Evolutionary conservation across 495 filamentous ascomycete genomes (phyloP), one percentile per base, ranked within the genome.

Genomic region (Pyrenula massariospora): DNA sequence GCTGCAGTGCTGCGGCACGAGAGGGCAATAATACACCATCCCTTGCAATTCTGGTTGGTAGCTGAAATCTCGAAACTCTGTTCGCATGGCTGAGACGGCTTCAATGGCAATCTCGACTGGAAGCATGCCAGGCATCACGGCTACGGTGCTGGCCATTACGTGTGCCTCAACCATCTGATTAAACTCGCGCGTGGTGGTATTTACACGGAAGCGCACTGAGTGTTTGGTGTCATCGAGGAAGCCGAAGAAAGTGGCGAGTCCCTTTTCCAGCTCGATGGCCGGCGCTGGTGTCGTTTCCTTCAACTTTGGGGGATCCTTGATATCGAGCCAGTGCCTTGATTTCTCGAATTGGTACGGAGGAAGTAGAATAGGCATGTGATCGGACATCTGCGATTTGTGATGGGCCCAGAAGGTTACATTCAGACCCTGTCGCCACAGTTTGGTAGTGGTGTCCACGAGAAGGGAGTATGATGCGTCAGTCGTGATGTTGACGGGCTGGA

Each of bases 291-390:
- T 52, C 19, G 19, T 21, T 20, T 52, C 19, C 19, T 21, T 20
- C 50, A 8, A 19, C 10, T 8, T 21, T 52, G 5, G n/a, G 50
- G 22, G 50, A 52, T 52, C 50, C 50, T 66, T 66, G 21, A 69
- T 57, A 1, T 72, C 64, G 49, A 74, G 53, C 73, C 73, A 77
- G 50, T 78, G 73, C 0, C 59, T 48, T 0, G 70, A 58, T 56
- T 72, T 72, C 23, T 79, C 75, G 51, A 84, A 84, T 56, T 80
- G 75, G 49, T 81, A 82, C 0, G 79, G 73, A 11, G 80, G 80
- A 0, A 83, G 68, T 1, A 66, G 53, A n/a, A 80, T 3, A 3
- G 49, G 56, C 3, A 53, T 23, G 55, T 76, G 74, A 1, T 70
- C 60, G 10, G 54, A 47, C 5, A 59, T 74, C 60, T 78, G 77